A percentile compares a stretch with the other conserved stretches of the same genome.
Evolutionary conservation across 495 filamentous ascomycete species (phyloP).

Genomic region (Penicillium desertorum): DNA sequence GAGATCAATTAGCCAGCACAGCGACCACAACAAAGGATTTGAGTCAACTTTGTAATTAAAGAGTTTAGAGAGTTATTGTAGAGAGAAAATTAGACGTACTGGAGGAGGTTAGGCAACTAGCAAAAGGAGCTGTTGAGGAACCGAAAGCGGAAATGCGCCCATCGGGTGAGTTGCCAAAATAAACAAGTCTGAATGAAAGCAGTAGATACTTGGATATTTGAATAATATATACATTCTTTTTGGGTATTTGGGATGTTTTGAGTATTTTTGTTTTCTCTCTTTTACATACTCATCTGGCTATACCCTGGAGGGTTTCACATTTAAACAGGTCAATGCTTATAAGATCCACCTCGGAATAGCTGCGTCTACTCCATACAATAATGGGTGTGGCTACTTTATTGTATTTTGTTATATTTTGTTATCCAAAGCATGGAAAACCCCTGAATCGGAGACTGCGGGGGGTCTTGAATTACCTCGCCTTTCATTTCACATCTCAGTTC

Average conservation of each 20-base stretch:
- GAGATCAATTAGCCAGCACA: constrained; percentile 5
- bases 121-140: constrained; percentile 1
- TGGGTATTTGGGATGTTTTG: background rate
- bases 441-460: background rate
- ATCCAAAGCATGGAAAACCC: background rate
- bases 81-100: background rate
- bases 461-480: too few relatives aligned
- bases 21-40: background rate
- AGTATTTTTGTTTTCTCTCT: background rate
- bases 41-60: constrained; percentile 1
- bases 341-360: constrained; percentile 1
- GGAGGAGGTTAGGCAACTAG: background rate
- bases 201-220: background rate
- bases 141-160: constrained; percentile 19
- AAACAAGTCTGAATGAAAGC: constrained; percentile 7
- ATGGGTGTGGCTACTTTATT: background rate
- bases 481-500: background rate
- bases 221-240: background rate
- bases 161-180: background rate
- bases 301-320: background rate
- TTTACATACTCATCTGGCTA: background rate
- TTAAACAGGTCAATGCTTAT: background rate
- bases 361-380: background rate
- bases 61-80: background rate
- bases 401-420: background rate